Evolutionary conservation across 352 stramenopile species (phyloP), one percentile per base, ranked within the genome.

Genomic region (Pythium aristosporum): DNA sequence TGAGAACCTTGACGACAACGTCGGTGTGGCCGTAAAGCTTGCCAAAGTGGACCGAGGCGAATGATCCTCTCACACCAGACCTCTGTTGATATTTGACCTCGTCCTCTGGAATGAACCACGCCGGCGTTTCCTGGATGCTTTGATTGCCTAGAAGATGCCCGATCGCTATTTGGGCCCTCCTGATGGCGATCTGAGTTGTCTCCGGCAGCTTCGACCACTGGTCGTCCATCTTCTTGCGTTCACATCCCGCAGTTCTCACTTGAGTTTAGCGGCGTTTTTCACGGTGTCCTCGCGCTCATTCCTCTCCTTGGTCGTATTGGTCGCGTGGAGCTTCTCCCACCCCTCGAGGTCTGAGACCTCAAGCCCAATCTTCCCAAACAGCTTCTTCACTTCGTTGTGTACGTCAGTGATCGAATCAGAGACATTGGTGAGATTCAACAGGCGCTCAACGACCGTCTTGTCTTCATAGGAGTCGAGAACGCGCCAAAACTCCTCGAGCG

Each of bases 1-100:
- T 6, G 6, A 67, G 20, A n/a, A 55, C 1, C 42, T 67, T 67
- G n/a, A 67, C 42, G 4, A 55, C 60, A 20, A 67, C 51, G 0
- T 49, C 15, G 3, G 32, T 15, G 21, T 34, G 5, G 4, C 12
- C 8, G 2, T 16, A 11, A 2, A 42, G 48, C 23, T 30, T 61
- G 13, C 49, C 60, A 4, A 6, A 21, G 51, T 61, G 42, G 6
- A 67, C 28, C 0, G 59, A 16, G 3, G 48, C 49, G 12, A 58
- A 66, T 5, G 59, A 30, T 15, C 59, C 59, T 11, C 2, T 2
- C 2, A 16, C 58, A 12, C 57, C 39, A 5, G 37, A 2, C 1
- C 16, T 32, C 20, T 3, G 12, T 3, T 21, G 0, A n/a, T 43
- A 59, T 7, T 0, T 52, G 36, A 65, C 21, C 12, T 56, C 21